phyloP scores from a whole-genome alignment of 2,329 filamentous ascomycete genomes.

The Coniochaeta ligniaria region DNA sequence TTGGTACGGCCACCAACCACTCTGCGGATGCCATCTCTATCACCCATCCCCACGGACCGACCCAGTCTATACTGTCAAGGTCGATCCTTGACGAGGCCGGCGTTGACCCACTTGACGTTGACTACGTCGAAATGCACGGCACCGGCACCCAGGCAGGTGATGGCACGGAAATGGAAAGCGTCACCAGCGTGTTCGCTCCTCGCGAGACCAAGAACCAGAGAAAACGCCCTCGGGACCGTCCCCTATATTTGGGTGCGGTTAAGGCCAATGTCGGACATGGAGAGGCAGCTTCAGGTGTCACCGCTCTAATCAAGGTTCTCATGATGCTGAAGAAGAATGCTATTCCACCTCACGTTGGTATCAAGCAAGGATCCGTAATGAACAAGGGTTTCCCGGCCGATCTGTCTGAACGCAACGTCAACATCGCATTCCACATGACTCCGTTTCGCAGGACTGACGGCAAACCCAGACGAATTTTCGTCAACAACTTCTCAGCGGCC shows the following conservation, averaged over 20 bases:
- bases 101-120: constrained; percentile 68
- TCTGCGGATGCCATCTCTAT: constrained; percentile 77
- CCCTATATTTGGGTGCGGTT: constrained; percentile 54
- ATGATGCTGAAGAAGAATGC: constrained; percentile 56
- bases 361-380: constrained; percentile 49
- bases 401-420: constrained; percentile 47
- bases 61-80: constrained; percentile 65
- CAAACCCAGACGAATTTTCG: constrained; percentile 39
- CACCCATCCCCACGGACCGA: constrained; percentile 72
- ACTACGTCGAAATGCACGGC: constrained; percentile 85
- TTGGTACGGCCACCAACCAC: constrained; percentile 72
- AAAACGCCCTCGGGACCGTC: constrained; percentile 38
- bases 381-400: constrained; percentile 54
- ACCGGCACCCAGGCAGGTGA: constrained; percentile 85
- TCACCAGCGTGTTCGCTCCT: constrained; percentile 50
- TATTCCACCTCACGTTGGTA: constrained; percentile 61
- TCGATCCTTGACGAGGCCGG: constrained; percentile 65
- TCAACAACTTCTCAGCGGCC: constrained; percentile 67
- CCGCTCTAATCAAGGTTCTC: constrained; percentile 57
- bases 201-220: constrained; percentile 22
- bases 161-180: constrained; percentile 72
- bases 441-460: constrained; percentile 41
- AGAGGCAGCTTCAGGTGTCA: constrained; percentile 54
- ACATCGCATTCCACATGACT: constrained; percentile 48
- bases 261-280: constrained; percentile 60